These are phyloP conservation scores for Fagus sylvatica DNA, from an alignment of 306 rosid species.

Conservation along the genomic window DNA sequence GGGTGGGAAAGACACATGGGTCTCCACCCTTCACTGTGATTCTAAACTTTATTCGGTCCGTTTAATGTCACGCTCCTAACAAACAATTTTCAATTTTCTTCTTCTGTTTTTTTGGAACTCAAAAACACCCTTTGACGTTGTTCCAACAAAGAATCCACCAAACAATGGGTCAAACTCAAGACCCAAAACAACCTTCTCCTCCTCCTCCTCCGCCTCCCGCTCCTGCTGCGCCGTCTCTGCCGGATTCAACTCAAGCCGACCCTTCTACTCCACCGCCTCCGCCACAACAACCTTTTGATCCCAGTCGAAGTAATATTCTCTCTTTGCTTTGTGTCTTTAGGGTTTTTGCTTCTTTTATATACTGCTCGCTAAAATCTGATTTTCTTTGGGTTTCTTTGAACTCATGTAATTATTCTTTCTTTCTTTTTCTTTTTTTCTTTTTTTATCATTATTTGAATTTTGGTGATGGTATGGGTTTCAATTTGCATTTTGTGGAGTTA, in stretches of 20 bases:
- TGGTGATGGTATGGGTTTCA: neutral
- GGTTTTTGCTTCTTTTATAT: neutral
- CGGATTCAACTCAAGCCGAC: too few species aligned
- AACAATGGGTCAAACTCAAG: neutral
- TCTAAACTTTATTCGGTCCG: too few species aligned
- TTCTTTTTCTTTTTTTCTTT: neutral
- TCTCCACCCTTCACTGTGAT: too few species aligned
- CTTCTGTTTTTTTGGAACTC: neutral
- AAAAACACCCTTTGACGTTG: neutral
- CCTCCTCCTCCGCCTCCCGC: conserved; percentile 14
- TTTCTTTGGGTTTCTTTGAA: neutral
- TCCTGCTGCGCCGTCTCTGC: too few species aligned
- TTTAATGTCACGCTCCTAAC: too few species aligned
- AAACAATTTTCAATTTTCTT: too few species aligned
- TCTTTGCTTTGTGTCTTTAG: neutral
- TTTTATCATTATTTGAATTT: too few species aligned
- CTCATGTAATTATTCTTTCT: neutral
- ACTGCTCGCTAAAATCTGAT: neutral
- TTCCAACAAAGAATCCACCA: neutral
- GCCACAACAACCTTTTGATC: conserved; percentile 52
- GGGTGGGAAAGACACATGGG: too few species aligned
- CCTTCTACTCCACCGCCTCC: conserved; percentile 13
- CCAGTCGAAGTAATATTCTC: conserved; percentile 52
- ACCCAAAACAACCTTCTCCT: conserved; percentile 22
- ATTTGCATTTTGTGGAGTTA: neutral